These are phyloP conservation scores for Fusarium sp. DNA, from an alignment of 2,329 filamentous ascomycete genomes.

Conservation along the genomic window DNA sequence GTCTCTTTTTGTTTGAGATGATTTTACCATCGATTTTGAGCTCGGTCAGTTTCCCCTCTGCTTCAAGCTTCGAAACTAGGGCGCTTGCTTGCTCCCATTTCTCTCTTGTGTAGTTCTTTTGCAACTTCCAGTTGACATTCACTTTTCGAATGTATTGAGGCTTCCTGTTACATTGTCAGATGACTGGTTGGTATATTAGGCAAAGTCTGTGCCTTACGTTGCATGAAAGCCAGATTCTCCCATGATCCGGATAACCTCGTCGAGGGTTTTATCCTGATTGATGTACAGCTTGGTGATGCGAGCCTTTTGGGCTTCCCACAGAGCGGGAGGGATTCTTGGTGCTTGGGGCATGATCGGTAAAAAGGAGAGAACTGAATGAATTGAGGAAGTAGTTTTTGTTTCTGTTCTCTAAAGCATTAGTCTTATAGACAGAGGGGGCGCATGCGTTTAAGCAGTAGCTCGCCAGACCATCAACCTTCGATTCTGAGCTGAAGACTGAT, in stretches of 20 bases:
- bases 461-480: neutral
- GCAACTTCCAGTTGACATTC: neutral
- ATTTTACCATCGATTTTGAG: neutral
- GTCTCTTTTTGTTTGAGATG: neutral
- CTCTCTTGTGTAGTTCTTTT: constrained; percentile 1
- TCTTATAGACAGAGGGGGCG: no score
- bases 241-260: constrained; percentile 9
- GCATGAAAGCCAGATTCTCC: neutral
- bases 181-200: accelerated
- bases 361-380: neutral
- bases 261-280: constrained; percentile 4
- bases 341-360: neutral
- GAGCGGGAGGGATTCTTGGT: accelerated
- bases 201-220: neutral
- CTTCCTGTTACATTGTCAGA: accelerated
- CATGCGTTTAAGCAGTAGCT: neutral
- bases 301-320: neutral
- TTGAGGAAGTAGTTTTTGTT: no score
- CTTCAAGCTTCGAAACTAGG: neutral
- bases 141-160: constrained; percentile 17
- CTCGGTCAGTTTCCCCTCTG: accelerated
- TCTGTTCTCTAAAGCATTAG: neutral
- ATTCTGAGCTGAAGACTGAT: neutral
- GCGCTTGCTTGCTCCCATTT: neutral
- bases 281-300: constrained; percentile 6